Evolutionary conservation across 305 asterid species (phyloP).

Genomic region (Plantago rigida): DNA sequence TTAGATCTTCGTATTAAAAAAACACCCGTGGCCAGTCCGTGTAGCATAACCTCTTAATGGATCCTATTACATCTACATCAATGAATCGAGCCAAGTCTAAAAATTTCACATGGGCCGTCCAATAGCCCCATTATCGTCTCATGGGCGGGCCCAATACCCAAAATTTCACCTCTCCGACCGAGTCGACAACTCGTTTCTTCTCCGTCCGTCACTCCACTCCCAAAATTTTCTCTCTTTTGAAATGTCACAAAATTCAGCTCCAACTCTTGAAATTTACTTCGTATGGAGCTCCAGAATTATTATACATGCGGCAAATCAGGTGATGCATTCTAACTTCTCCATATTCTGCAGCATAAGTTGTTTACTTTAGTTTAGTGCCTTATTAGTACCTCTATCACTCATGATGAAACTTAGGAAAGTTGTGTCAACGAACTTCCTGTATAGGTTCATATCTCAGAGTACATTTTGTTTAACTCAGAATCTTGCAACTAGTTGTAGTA

Average conservation of each 20-base stretch:
- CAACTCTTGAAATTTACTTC: background rate
- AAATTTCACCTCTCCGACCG: background rate
- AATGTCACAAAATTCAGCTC: background rate
- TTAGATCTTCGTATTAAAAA: too few relatives aligned
- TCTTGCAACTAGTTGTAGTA: slow-evolving; percentile 19
- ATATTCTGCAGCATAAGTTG: too few relatives aligned
- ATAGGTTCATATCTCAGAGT: slow-evolving; percentile 19
- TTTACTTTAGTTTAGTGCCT: too few relatives aligned
- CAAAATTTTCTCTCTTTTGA: background rate
- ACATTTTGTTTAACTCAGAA: slow-evolving; percentile 31
- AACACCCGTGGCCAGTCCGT: too few relatives aligned
- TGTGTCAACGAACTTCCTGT: slow-evolving; percentile 25
- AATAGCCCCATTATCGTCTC: background rate
- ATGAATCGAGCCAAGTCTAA: background rate
- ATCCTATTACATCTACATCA: too few relatives aligned
- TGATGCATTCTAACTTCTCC: too few relatives aligned
- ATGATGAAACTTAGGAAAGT: slow-evolving; percentile 2
- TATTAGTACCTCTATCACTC: too few relatives aligned
- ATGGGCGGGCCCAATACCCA: background rate
- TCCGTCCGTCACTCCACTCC: background rate
- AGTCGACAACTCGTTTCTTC: background rate
- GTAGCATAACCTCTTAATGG: too few relatives aligned
- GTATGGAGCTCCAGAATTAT: background rate
- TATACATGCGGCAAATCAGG: background rate
- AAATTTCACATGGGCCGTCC: background rate